Base-by-base conservation (phyloP, 345 rosid genomes). In the Eucalyptus cladocalyx region DNA sequence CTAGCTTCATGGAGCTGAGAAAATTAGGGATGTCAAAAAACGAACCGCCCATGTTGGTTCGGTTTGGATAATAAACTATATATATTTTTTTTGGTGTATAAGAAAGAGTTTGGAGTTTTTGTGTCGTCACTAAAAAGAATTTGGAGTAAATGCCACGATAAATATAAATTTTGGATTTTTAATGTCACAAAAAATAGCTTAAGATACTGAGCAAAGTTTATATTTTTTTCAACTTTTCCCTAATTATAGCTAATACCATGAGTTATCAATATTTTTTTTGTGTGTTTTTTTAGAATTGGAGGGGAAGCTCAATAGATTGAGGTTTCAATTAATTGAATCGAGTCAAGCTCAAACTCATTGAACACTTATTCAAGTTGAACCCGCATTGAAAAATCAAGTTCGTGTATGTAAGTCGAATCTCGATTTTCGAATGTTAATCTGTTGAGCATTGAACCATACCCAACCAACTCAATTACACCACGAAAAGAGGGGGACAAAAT, bases 1-100 rank as follows among this genome's bases (percentile, higher is more conserved):
- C 56, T 53, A 53, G 94, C 37, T 87, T 93, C 90, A 93, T 91
- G 91, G 92, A 92, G 92, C 91, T 53, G 56, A 1, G 4, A 53
- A 53, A 53, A 19, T 4, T 53, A 19, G 9, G 10, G 24, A 11
- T 8, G 58, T 53, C 58, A 53, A 53, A 53, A 53, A 53, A 2
- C 4, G 4, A 56, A 56, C 62, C 2, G 6, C 3, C 6, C 5
- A 23, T 23, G 10, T 23, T 0, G 4, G 56, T 53, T 53, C 6
- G 6, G 3, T 56, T 24, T 10, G 62, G 62, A 56, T 6, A 24
- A 24, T 56, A 24, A 56, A 56, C 9, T 56, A 8, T 56, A 4
- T 19, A 18, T 53, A 23, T 23, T 1, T 23, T 9, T 10, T 53
- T 53, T 19, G 10, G 24, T 19, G 24, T 53, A 1, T 1, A 7